Base-by-base conservation (phyloP, 345 rosid genomes). In the Bretschneidera sinensis region DNA sequence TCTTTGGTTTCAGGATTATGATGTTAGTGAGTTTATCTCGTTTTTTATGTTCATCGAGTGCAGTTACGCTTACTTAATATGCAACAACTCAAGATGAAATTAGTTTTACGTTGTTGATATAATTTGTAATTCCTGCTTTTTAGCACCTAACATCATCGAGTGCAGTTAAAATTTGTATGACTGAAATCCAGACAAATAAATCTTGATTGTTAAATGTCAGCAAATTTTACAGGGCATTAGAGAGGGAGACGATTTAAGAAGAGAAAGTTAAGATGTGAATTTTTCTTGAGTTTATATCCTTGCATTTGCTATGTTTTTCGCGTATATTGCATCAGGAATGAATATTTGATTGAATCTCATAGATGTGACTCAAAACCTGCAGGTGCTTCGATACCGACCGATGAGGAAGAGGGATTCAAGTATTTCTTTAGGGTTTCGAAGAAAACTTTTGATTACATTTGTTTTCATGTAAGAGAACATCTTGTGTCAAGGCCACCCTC, bases 401-500 rank as follows among this genome's bases (percentile, higher is more conserved):
- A 83, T 28, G 96, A 94, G 81, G 94, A 82, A 35, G 95, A 83
- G 72, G 92, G 84, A n/a, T 89, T 87, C 81, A 94, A 84, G 85
- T 77, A 76, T 73, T 89, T 87, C 85, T 94, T 94, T 65, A 77
- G 97, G 76, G 86, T 83, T 56, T 83, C 98, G 0, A 92, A 76
- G 84, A 83, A 81, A 24, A 89, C 96, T 6, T 92, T 92, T 51
- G 85, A 82, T 67, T 87, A 89, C 63, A 87, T 92, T 18, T 89
- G 94, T 51, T 92, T 91, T 21, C 92, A 89, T 19, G 97, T 92
- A 10, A 79, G 94, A 60, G 88, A 82, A 73, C 97, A 89, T 74
- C 96, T 87, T 10, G 83, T 89, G 60, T 89, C 98, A 0, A 81
- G 97, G 65, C 98, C 98, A 1, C 97, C 97, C 9, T 92, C 97